Conservation (phyloP, 495 filamentous ascomycete genomes). For the Penicillium canariense region DNA sequence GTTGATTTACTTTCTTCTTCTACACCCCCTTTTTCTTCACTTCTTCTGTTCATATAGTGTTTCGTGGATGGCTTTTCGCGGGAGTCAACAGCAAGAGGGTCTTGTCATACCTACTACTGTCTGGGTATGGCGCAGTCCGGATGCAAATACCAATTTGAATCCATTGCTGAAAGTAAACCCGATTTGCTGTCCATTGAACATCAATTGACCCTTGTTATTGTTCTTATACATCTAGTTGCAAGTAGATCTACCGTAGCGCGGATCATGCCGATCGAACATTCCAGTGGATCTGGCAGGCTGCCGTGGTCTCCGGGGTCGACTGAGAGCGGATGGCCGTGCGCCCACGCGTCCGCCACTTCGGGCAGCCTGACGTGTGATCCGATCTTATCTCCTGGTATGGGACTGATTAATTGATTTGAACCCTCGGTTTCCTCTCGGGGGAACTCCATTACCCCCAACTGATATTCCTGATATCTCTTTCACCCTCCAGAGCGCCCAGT, state of each 20-base stretch:
- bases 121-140: background rate
- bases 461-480: background rate
- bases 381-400: conserved; percentile 28
- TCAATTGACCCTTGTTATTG: conserved; percentile 17
- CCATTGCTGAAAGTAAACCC: background rate
- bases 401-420: background rate
- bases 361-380: conserved; percentile 16
- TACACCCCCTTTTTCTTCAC: conserved; percentile 12
- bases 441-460: background rate
- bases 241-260: conserved; percentile 15
- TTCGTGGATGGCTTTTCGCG: conserved; percentile 4
- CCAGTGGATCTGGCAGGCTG: conserved; percentile 18
- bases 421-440: background rate
- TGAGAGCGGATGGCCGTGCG: conserved; percentile 28
- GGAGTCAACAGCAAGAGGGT: background rate
- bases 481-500: background rate
- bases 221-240: background rate
- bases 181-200: conserved; percentile 5
- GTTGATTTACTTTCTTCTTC: conserved; percentile 20
- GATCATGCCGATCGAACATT: conserved; percentile 24
- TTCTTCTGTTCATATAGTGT: conserved; percentile 30
- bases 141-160: conserved; percentile 5
- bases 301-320: conserved; percentile 22
- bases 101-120: background rate
- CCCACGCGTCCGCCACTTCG: conserved; percentile 19